Evolutionary conservation across 164 flowering plant genomes (phyloP).

Genomic region (Vitis amurensis): DNA sequence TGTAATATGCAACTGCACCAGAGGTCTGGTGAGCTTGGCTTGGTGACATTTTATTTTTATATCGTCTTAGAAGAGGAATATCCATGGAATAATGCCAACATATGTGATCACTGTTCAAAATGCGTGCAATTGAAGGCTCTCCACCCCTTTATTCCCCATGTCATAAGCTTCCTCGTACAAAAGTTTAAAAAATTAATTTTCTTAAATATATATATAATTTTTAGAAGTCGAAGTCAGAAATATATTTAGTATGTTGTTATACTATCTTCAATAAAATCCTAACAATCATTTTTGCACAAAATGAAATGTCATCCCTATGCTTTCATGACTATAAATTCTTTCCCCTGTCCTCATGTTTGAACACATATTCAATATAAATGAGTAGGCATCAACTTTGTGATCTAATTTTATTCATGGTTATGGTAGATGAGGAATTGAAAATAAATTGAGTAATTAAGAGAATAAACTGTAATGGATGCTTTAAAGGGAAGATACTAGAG

Average conservation of each 20-base stretch:
- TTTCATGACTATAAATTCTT: no score
- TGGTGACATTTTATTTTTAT: conserved; percentile 11
- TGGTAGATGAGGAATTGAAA: background rate
- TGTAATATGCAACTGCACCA: conserved; percentile 15
- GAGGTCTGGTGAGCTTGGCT: background rate
- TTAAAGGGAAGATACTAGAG: conserved; percentile 12
- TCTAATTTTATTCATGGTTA: background rate
- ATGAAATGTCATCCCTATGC: no score
- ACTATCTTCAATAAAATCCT: no score
- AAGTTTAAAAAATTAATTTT: background rate
- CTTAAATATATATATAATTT: background rate
- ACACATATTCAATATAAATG: no score
- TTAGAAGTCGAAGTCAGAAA: no score
- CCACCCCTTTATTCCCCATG: conserved; percentile 3
- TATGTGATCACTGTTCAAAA: no score
- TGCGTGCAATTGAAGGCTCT: background rate
- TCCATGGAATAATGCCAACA: conserved; percentile 13
- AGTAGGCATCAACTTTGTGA: no score
- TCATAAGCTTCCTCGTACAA: background rate
- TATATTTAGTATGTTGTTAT: no score
- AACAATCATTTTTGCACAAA: no score
- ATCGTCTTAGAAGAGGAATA: conserved; percentile 5
- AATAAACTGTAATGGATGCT: background rate
- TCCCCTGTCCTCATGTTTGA: no score
- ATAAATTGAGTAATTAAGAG: background rate